A percentile compares a stretch with the other conserved stretches of the same genome.
phyloP scores from a whole-genome alignment of 2,329 filamentous ascomycete species.

The Aureobasidium uvarum region DNA sequence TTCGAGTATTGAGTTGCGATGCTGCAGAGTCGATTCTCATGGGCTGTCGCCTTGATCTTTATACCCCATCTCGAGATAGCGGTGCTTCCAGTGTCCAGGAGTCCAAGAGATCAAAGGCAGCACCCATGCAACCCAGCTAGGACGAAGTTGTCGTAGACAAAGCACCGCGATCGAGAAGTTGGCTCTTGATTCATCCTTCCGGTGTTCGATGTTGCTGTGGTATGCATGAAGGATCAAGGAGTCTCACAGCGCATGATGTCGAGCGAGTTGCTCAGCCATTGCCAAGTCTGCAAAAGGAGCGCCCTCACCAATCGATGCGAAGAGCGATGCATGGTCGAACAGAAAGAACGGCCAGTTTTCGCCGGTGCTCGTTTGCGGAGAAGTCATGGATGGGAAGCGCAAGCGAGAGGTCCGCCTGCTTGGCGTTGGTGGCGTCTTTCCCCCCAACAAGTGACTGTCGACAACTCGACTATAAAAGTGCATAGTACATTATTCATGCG shows the following conservation, averaged over 20 bases:
- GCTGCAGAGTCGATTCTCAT: neutral
- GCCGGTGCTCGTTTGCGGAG: neutral
- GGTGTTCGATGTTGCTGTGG: neutral
- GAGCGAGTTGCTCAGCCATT: neutral
- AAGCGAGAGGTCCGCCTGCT: neutral
- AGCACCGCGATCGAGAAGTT: neutral
- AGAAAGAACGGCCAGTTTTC: neutral
- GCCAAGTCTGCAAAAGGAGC: neutral
- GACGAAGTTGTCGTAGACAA: neutral
- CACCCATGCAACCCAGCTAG: neutral
- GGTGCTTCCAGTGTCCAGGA: neutral
- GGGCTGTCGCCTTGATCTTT: neutral
- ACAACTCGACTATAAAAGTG: too few species aligned
- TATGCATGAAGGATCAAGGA: constrained; percentile 11
- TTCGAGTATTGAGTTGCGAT: neutral
- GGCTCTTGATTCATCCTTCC: neutral
- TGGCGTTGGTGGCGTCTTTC: neutral
- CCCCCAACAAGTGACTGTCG: too few species aligned
- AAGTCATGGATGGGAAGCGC: constrained; percentile 1
- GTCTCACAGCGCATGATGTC: neutral
- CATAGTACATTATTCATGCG: too few species aligned
- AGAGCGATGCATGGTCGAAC: neutral
- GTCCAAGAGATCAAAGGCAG: neutral
- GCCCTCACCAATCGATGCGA: neutral
- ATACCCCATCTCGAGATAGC: neutral